A percentile compares a stretch with the other conserved stretches of the same genome.
These are phyloP conservation scores for Davidsoniella neocaledoniae DNA, from an alignment of 2,329 filamentous ascomycete genomes.

Conservation along the genomic window DNA sequence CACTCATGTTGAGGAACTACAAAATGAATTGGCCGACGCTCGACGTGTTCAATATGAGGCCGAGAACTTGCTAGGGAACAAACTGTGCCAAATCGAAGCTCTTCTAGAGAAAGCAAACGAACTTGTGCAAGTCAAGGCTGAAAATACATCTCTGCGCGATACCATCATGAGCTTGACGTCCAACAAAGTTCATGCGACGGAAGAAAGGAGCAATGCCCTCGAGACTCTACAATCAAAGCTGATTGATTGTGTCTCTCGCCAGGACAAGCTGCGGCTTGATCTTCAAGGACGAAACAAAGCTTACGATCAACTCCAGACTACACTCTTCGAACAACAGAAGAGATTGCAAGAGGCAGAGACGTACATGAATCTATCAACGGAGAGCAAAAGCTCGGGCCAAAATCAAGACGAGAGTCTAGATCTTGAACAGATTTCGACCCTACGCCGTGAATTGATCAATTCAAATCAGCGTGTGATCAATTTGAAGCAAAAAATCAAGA, in stretches of 20 bases:
- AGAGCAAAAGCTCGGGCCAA: background rate
- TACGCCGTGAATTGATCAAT: slow-evolving; percentile 2
- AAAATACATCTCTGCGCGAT: slow-evolving; percentile 3
- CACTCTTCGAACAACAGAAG: slow-evolving; percentile 1
- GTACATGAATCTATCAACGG: background rate
- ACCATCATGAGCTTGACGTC: background rate
- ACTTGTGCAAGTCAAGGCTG: background rate
- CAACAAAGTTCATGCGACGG: background rate
- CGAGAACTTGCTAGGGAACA: slow-evolving; percentile 6
- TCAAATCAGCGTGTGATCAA: slow-evolving; percentile 13
- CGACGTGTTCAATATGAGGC: background rate
- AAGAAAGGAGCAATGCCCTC: slow-evolving; percentile 1
- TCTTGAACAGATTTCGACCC: background rate
- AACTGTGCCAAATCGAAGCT: slow-evolving; percentile 2
- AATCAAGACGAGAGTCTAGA: background rate
- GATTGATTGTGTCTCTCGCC: slow-evolving; percentile 2
- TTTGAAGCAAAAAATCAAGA: slow-evolving; percentile 11
- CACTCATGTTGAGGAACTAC: slow-evolving; percentile 4
- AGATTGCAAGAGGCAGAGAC: slow-evolving; percentile 5
- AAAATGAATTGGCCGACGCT: slow-evolving; percentile 3
- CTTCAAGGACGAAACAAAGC: slow-evolving; percentile 5
- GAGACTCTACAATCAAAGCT: slow-evolving; percentile 2
- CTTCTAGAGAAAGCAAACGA: slow-evolving; percentile 4
- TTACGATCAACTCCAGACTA: slow-evolving; percentile 1
- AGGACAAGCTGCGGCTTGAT: background rate